Base-by-base conservation (phyloP, 2,329 filamentous ascomycete genomes). In the Stemphylium lycopersici region DNA sequence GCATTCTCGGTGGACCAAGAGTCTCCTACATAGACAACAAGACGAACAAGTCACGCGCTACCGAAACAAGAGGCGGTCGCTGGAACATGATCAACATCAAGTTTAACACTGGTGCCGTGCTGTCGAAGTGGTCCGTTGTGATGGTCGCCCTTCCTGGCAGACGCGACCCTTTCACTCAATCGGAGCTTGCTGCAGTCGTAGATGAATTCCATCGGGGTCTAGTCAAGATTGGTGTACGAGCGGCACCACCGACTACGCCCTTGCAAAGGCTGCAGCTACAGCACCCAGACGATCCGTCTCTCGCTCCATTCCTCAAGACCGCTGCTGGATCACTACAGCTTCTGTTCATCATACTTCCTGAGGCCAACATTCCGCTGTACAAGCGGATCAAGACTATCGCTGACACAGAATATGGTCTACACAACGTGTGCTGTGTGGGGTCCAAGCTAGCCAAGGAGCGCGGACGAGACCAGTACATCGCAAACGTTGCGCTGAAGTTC, bases 1-100 rank as follows among this genome's bases (percentile, higher is more conserved):
- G 91, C 5, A 80, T 92, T 33, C 80, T 96, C 0, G 34, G 62
- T 0, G 67, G 83, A 0, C 91, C 91, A 0, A 66, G 57, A 0
- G 76, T 96, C 22, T 24, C 22, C 2, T 24, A 24, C 22, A 72
- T 76, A 2, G 96, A 96, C 65, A 59, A 55, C 11, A 12, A 44
- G 5, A 26, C n/a, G 12, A 26, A 13, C n/a, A 6, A 22, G 16
- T 8, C 4, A 8, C 67, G 61, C 3, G 48, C 45, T 39, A 56
- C 81, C 7, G 63, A 50, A 1, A 73, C 81, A 0, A 56, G 53
- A 1, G 73, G 76, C 16, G 89, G 87, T 0, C 80, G 80, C 2
- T 93, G 90, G 90, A 64, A 68, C 29, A 67, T 68, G 64, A 55
- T 55, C 0, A 54, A 57, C 8, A 59, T 64, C 45, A 62, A 65